Conservation (phyloP, 495 filamentous ascomycete species). For the Neurospora hispaniola region DNA sequence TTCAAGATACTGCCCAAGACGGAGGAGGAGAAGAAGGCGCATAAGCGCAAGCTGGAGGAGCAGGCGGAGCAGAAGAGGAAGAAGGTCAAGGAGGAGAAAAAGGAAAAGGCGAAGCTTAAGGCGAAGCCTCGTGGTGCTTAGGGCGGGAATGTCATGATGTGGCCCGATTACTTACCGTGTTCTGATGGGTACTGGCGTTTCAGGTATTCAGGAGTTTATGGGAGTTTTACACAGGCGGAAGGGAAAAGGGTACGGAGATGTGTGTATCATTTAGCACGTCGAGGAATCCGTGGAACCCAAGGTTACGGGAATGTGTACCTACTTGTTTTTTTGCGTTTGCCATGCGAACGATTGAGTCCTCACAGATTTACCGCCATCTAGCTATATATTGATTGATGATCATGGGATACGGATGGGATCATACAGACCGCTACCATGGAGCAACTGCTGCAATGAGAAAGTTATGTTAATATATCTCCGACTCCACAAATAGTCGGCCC, state of each 20-base stretch:
- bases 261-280: not conserved
- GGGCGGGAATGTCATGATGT: not conserved
- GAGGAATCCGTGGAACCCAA: not conserved
- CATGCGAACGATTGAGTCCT: not conserved
- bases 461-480: not conserved
- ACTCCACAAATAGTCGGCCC: not conserved
- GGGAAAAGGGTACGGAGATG: not conserved
- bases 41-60: slow-evolving; percentile 90
- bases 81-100: slow-evolving; percentile 83
- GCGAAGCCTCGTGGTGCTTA: slow-evolving; percentile 55
- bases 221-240: not conserved
- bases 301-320: not conserved
- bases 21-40: slow-evolving; percentile 62
- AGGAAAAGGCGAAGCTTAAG: slow-evolving; percentile 83
- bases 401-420: not conserved
- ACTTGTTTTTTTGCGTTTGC: not conserved
- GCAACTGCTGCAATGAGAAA: not conserved
- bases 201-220: not conserved
- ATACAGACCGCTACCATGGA: not conserved
- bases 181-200: not conserved
- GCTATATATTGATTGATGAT: not conserved
- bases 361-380: not conserved
- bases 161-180: too few species aligned
- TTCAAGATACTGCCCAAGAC: slow-evolving; percentile 92
- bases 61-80: slow-evolving; percentile 86